A percentile compares a stretch with the other conserved stretches of the same genome.
Evolutionary conservation across 805 yeast genomes (phyloP).

Genomic region (Monosporozyma siamensis): DNA sequence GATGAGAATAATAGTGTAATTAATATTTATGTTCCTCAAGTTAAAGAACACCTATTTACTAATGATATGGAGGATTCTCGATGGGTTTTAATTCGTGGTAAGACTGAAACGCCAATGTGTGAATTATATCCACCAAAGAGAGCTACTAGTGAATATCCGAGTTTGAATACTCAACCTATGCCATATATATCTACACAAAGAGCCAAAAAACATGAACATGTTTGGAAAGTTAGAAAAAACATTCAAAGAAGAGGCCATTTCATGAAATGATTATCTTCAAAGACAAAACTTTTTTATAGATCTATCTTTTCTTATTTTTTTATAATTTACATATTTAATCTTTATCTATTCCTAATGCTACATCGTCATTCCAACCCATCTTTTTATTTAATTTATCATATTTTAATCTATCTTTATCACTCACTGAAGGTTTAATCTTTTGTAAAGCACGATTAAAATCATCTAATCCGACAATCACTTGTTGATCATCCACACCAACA

Average conservation of each 20-base stretch:
- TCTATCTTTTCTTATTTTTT: no score
- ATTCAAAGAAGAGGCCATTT: slow-evolving; percentile 39
- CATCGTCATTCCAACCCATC: slow-evolving; percentile 59
- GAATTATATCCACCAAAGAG: slow-evolving; percentile 36
- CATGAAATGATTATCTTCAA: slow-evolving; percentile 9
- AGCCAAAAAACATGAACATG: slow-evolving; percentile 40
- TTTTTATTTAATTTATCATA: slow-evolving; percentile 66
- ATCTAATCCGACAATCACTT: slow-evolving; percentile 45
- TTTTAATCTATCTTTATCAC: slow-evolving; percentile 69
- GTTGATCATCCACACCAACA: slow-evolving; percentile 25
- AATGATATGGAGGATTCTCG: slow-evolving; percentile 1
- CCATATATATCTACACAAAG: slow-evolving; percentile 39
- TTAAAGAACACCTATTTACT: slow-evolving; percentile 1
- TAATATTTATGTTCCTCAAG: slow-evolving; percentile 49
- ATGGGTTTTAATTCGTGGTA: slow-evolving; percentile 48
- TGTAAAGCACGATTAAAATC: slow-evolving; percentile 68
- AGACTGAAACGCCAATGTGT: slow-evolving; percentile 54
- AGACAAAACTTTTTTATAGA: not conserved
- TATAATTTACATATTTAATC: not conserved
- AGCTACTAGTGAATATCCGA: slow-evolving; percentile 2
- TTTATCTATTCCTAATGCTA: slow-evolving; percentile 17
- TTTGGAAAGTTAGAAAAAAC: slow-evolving; percentile 50
- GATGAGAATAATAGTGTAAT: slow-evolving; percentile 33
- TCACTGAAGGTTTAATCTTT: slow-evolving; percentile 81
- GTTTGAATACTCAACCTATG: not conserved